Evolutionary conservation across 768 basidiomycete genomes (phyloP).

Genomic region (Naganishia randhawae): DNA sequence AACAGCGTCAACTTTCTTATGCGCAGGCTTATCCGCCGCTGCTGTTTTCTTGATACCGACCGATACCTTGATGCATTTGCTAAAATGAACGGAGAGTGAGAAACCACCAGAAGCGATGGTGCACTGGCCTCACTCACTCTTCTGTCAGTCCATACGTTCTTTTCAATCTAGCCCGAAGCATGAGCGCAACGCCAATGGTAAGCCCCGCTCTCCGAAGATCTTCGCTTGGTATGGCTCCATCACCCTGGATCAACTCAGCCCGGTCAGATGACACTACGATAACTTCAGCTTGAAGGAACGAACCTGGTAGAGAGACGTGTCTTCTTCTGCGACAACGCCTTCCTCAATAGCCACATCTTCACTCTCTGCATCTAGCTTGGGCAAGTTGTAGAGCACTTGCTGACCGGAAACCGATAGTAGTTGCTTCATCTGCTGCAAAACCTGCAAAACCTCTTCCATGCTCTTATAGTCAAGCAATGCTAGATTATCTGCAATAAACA

Average conservation of each 20-base stretch:
- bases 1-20: conserved; percentile 56
- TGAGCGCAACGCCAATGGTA: conserved; percentile 75
- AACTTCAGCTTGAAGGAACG: background rate
- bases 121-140: conserved; percentile 62
- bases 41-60: conserved; percentile 78
- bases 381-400: conserved; percentile 71
- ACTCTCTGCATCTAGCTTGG: conserved; percentile 54
- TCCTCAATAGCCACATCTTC: conserved; percentile 11
- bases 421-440: conserved; percentile 69
- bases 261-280: background rate
- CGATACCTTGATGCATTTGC: conserved; percentile 86
- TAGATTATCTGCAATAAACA: conserved; percentile 94
- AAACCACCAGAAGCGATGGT: background rate
- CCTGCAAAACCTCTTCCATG: conserved; percentile 82
- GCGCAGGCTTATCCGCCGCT: conserved; percentile 75
- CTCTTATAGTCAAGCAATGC: conserved; percentile 90
- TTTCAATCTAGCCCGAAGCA: conserved; percentile 83
- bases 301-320: conserved; percentile 23
- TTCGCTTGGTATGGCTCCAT: conserved; percentile 6
- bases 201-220: conserved; percentile 56
- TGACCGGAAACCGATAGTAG: conserved; percentile 74
- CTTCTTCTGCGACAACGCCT: conserved; percentile 20
- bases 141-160: conserved; percentile 77
- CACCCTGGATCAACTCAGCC: background rate
- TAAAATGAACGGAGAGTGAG: conserved; percentile 44